Evolutionary conservation across 2,329 filamentous ascomycete species (phyloP), one percentile per base, ranked within the genome.

Genomic region (Ustilaginoidea virens): DNA sequence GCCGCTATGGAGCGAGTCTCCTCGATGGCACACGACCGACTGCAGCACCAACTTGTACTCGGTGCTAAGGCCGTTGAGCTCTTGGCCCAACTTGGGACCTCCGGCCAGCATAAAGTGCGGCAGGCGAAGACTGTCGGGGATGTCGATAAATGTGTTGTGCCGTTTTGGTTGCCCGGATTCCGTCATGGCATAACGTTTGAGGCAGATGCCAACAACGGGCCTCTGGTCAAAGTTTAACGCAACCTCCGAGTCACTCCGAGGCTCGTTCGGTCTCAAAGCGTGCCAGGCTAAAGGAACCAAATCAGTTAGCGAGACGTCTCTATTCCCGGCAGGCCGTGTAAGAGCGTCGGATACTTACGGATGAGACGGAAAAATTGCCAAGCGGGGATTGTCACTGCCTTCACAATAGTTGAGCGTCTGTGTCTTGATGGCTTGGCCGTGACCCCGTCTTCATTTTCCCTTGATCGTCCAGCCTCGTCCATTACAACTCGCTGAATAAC

Each of bases 321-420:
- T 11, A 11, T 7, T 7, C 11, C 19, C 7, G 7, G 19, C 19
- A 20, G 11, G 7, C 11, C 19, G 29, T n/a, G 22, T 16, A 10
- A 17, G 13, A 12, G 15, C 12, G 11, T 19, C 6, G n/a, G 25
- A 36, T 42, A 63, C 79, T 56, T 59, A 85, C 80, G 86, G 42
- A 94, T 83, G 16, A 96, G 60, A 44, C 80, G 83, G 55, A 94
- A 96, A 46, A 96, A 93, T 45, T 94, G 87, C 85, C 86, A 96
- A 2, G 90, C 90, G 21, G 87, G 87, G 60, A 96, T 93, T 33
- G 87, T 76, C 10, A 96, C 80, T 43, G 92, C 86, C 46, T 87
- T 93, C 40, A 57, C 62, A 32, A 63, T 60, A 2, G 57, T 62
- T 9, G 65, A 67, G 7, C 40, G 60, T 51, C 46, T 63, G 47